Conservation (phyloP, 169 alveolate genomes). For the Cryptosporidium sp. region DNA sequence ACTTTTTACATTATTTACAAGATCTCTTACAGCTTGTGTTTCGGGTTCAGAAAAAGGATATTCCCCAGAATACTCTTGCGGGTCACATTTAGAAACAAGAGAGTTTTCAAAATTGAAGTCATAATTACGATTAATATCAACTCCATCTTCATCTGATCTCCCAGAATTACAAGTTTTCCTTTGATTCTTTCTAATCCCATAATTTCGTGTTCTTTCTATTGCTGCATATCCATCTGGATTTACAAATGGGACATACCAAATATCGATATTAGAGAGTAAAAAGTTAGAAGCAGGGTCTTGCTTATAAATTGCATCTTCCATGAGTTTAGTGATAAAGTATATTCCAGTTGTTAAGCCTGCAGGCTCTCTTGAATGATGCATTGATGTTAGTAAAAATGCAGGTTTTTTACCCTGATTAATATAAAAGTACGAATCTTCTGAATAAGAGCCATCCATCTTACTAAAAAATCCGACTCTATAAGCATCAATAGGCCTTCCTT, state of each 20-base stretch:
- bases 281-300: conserved; percentile 9
- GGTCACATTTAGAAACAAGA: conserved; percentile 35
- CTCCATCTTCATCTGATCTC: conserved; percentile 45
- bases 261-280: conserved; percentile 12
- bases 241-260: conserved; percentile 75
- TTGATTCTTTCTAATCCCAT: conserved; percentile 62
- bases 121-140: conserved; percentile 77
- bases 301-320: conserved; percentile 43
- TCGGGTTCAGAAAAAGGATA: conserved; percentile 80
- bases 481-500: conserved; percentile 52
- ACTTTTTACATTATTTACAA: conserved; percentile 11
- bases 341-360: conserved; percentile 57
- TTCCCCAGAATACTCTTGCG: conserved; percentile 77
- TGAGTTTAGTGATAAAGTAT: conserved; percentile 25
- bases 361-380: conserved; percentile 73
- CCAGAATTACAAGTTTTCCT: conserved; percentile 70
- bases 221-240: conserved; percentile 80
- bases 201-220: conserved; percentile 43
- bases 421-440: neutral
- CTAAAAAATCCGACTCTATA: conserved; percentile 22
- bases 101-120: conserved; percentile 37
- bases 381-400: conserved; percentile 45
- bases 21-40: conserved; percentile 73
- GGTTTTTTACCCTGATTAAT: conserved; percentile 8
- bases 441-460: neutral